These are phyloP conservation scores for Pezicula radicicola DNA, from an alignment of 2,329 filamentous ascomycete genomes.

Conservation along the genomic window DNA sequence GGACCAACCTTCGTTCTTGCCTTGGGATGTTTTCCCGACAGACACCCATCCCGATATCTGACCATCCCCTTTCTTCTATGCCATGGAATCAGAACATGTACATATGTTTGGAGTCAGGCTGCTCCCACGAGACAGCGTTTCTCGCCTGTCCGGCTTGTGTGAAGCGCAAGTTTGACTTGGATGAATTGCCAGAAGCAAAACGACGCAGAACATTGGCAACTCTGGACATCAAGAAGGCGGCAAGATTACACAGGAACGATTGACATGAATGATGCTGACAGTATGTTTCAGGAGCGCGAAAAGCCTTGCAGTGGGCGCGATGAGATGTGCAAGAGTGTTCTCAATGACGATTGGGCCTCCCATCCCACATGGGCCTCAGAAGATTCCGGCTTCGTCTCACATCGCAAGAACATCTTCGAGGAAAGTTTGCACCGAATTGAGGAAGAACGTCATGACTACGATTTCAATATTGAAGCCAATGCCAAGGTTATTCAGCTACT, in stretches of 20 bases:
- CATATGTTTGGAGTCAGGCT: too few relatives aligned
- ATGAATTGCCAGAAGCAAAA: not conserved
- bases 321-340: constrained; percentile 85
- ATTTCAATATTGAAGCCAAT: constrained; percentile 96
- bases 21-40: too few relatives aligned
- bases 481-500: constrained; percentile 93
- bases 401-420: constrained; percentile 94
- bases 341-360: constrained; percentile 98
- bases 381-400: constrained; percentile 95
- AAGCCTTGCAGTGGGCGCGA: constrained; percentile 93
- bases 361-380: constrained; percentile 99
- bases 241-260: not conserved
- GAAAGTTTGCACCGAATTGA: constrained; percentile 94
- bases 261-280: constrained; percentile 4
- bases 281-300: constrained; percentile 62
- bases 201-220: not conserved
- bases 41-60: too few relatives aligned
- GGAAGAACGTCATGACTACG: constrained; percentile 97
- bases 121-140: too few relatives aligned
- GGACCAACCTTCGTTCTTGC: too few relatives aligned
- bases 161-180: not conserved
- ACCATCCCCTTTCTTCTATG: not conserved
- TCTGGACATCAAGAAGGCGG: not conserved
- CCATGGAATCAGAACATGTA: not conserved
- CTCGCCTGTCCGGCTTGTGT: not conserved